Evolutionary conservation across 2,329 filamentous ascomycete genomes (phyloP), one percentile per base, ranked within the genome.

Genomic region (Diatrype stigma): DNA sequence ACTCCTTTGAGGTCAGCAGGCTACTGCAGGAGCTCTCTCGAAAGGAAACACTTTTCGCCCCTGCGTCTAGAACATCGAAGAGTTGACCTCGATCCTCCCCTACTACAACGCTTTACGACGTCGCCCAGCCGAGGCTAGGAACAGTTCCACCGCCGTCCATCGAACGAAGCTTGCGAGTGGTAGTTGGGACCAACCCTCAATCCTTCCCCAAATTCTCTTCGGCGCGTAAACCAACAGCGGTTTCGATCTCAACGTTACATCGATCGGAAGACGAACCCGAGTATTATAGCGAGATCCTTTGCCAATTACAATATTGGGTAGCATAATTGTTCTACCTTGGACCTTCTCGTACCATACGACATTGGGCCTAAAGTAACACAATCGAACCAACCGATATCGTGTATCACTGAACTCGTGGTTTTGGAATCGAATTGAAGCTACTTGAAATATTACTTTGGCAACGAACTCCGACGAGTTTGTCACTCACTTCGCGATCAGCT

Each of bases 1-100:
- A 77, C 81, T 85, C 82, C 84, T 86, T 86, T 86, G 83, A 87
- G 84, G 84, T 85, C 86, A 89, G 86, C 86, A 80, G 85, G 86
- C 76, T 81, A 81, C 87, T 90, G 86, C 87, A 89, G 86, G 84
- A 89, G 82, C 64, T 64, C 57, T 61, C 57, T 58, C 61, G 58
- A 60, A 51, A 58, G 51, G 72, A 65, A 68, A 68, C 65, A 61
- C 60, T 60, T 59, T 66, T 72, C 67, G 69, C 64, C 68, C 63
- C 58, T 60, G 60, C 59, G 60, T 58, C 60, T 60, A 57, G 58
- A 55, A 54, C 57, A 61, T 61, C 57, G 49, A 60, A 59, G 51
- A 57, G 54, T 57, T 56, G 53, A 58, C 38, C 56, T 58, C 57
- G 56, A 58, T 52, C 52, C 51, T 55, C 51, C 54, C 49, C 51